These are phyloP conservation scores for Fusarium sp. DNA, from an alignment of 2,329 filamentous ascomycete species.

Conservation along the genomic window DNA sequence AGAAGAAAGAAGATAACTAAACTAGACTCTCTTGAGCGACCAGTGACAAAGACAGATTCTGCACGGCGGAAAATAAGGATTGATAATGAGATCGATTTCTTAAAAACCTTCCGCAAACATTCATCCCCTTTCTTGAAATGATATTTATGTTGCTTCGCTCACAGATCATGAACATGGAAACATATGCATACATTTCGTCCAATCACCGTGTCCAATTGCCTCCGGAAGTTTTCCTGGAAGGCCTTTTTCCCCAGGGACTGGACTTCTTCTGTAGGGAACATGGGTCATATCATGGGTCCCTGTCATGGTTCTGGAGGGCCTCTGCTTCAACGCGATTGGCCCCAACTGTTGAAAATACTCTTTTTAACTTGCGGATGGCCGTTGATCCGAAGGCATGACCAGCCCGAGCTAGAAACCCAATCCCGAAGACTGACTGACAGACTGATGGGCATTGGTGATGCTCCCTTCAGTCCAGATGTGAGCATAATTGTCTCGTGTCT, in stretches of 20 bases:
- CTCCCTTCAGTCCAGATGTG: constrained; percentile 23
- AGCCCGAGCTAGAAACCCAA: constrained; percentile 4
- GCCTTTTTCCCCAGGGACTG: constrained; percentile 13
- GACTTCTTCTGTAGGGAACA: constrained; percentile 29
- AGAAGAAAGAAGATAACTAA: not conserved
- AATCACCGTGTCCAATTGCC: constrained; percentile 14
- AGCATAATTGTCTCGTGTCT: constrained; percentile 17
- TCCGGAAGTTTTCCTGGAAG: constrained; percentile 33
- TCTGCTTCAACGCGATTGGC: constrained; percentile 16
- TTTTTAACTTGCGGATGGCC: constrained; percentile 30
- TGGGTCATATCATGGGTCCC: constrained; percentile 27
- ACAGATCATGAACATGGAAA: constrained; percentile 14
- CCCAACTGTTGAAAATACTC: not conserved
- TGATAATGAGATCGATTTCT: not conserved
- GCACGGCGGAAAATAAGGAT: not conserved
- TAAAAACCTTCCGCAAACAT: constrained; percentile 16
- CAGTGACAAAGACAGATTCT: constrained; percentile 20
- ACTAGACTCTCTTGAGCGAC: constrained; percentile 15
- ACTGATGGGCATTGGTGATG: constrained; percentile 4
- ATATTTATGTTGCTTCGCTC: constrained; percentile 21
- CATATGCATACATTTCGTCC: constrained; percentile 15
- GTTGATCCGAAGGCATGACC: constrained; percentile 30
- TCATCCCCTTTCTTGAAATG: constrained; percentile 8
- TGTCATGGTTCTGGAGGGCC: constrained; percentile 12
- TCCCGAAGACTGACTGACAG: not conserved